A percentile compares a stretch with the other conserved stretches of the same genome.
phyloP scores from a whole-genome alignment of 1,139 yeast species.

The Candida gigantensis region DNA sequence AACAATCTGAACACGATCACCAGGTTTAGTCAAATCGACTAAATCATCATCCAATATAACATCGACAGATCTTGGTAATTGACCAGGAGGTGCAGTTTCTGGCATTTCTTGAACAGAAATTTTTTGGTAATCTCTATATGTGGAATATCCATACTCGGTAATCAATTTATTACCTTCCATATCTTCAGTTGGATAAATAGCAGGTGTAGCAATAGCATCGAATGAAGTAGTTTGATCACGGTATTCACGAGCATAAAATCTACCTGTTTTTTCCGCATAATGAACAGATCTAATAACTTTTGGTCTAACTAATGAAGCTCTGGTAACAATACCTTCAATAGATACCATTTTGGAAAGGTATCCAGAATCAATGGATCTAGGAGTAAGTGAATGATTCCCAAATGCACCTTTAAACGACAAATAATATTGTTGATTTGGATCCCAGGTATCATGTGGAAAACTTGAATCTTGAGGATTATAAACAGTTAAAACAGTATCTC shows the following conservation, averaged over 20 bases:
- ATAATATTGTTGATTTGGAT: conserved; percentile 67
- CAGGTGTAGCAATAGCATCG: conserved; percentile 81
- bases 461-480: conserved; percentile 58
- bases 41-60: conserved; percentile 90
- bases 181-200: conserved; percentile 93
- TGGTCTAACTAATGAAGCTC: conserved; percentile 91
- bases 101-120: conserved; percentile 97
- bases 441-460: conserved; percentile 43
- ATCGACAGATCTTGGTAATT: conserved; percentile 89
- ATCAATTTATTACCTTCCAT: conserved; percentile 82
- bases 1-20: conserved; percentile 91
- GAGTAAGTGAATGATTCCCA: conserved; percentile 85
- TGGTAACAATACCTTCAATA: conserved; percentile 92
- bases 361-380: conserved; percentile 79
- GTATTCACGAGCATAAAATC: conserved; percentile 89
- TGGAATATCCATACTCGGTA: conserved; percentile 92
- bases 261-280: conserved; percentile 81
- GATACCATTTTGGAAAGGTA: conserved; percentile 82
- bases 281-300: conserved; percentile 91
- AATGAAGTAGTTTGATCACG: conserved; percentile 91
- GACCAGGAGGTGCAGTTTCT: conserved; percentile 98
- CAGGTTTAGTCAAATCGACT: conserved; percentile 91
- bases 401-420: conserved; percentile 89
- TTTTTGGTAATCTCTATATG: conserved; percentile 92
- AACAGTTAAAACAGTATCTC: conserved; percentile 74